Evolutionary conservation across 176 grass and related monocot genomes (phyloP), one percentile per base, ranked within the genome.

Genomic region (Zea luxurians): DNA sequence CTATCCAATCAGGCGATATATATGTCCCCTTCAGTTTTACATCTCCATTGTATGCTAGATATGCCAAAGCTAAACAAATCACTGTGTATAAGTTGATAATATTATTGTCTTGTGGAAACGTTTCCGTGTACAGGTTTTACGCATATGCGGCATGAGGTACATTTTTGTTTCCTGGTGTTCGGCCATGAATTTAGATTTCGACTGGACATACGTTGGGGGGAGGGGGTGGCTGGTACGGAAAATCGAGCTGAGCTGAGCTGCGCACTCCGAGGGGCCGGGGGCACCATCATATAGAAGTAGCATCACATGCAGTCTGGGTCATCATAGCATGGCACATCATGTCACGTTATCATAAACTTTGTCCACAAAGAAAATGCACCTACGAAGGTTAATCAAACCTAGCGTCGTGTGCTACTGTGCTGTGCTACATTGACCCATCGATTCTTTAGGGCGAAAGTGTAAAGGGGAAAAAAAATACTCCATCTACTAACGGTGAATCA

Each of bases 271-370:
- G 40, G n/a, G 16, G 68, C 27, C 27, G 27, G 27, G 44, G 3
- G 44, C 57, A 27, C 38, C 48, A 66, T 55, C 47, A 45, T 82
- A 53, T 10, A 35, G 36, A 82, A 38, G 70, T 9, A 37, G 10
- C 70, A 20, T 18, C 38, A 37, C 48, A 66, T 75, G 80, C 48
- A 66, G 66, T 70, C 17, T 57, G 64, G 6, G 49, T 8, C 71
- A 73, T 74, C 71, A 57, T 83, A 61, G 20, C 55, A 10, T 18
- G 37, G 35, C 13, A 13, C 40, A 44, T 66, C 70, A 64, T 65
- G n/a, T 52, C 18, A 43, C 11, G 53, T 13, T 55, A 9, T 45
- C 38, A 75, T 57, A 40, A 18, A 45, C 40, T 37, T 37, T 10
- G n/a, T 55, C 37, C 20, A 20, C 10, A 20, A 0, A 45, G n/a